Conservation (phyloP, 768 basidiomycete genomes). For the Boletus sensibilis region DNA sequence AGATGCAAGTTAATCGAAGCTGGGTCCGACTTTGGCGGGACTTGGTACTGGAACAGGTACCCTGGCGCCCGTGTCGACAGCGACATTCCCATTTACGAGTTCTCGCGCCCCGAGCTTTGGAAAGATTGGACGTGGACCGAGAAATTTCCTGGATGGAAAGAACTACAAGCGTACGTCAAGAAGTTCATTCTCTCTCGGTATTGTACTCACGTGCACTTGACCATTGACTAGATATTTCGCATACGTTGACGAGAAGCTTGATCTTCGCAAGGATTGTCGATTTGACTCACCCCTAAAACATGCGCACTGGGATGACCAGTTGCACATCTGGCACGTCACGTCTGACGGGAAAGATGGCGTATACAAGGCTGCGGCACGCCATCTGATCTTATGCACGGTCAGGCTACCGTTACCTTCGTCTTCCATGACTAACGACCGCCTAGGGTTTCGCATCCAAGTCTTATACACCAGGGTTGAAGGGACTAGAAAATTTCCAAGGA, state of each 20-base stretch:
- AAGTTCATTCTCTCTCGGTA: background rate
- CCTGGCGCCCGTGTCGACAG: constrained; percentile 14
- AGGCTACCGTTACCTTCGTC: background rate
- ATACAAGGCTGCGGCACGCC: constrained; percentile 10
- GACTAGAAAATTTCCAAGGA: constrained; percentile 11
- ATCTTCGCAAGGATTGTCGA: constrained; percentile 16
- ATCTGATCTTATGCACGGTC: constrained; percentile 16
- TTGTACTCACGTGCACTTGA: background rate
- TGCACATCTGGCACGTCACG: constrained; percentile 7
- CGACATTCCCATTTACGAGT: constrained; percentile 9
- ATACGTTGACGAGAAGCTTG: constrained; percentile 10
- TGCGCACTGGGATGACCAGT: constrained; percentile 11
- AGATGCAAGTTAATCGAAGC: constrained; percentile 10
- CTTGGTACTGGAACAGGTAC: constrained; percentile 19
- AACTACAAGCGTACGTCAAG: constrained; percentile 9
- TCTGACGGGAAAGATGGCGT: constrained; percentile 6
- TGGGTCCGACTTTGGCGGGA: constrained; percentile 11
- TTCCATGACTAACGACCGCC: background rate
- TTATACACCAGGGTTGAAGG: constrained; percentile 10
- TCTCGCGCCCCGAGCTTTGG: constrained; percentile 15
- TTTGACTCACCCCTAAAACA: constrained; percentile 12
- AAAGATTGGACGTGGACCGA: constrained; percentile 12
- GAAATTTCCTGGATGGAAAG: constrained; percentile 12
- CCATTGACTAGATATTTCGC: constrained; percentile 8
- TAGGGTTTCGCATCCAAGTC: constrained; percentile 14